Base-by-base conservation (phyloP, 2,329 filamentous ascomycete species). In the Diplodia scrobiculata region DNA sequence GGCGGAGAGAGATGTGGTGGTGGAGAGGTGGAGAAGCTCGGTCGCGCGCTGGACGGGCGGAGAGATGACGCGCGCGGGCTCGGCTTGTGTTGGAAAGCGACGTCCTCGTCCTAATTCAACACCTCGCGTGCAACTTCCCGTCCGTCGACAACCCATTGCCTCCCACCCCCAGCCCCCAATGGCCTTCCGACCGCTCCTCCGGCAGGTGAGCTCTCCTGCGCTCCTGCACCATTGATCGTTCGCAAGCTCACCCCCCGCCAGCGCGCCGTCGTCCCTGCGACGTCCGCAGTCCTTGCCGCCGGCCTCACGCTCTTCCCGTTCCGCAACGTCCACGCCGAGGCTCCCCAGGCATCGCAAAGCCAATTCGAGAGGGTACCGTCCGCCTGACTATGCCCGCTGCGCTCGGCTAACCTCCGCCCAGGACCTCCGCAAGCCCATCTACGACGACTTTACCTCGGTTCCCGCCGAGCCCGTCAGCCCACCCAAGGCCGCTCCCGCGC, bases 381-480 rank as follows among this genome's bases (percentile, higher is more conserved):
- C 29, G 32, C 53, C n/a, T 13, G 9, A 2, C 19, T 5, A n/a
- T 6, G 1, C 14, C 3, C 14, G 17, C 32, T 25, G n/a, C 13
- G 27, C n/a, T n/a, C 53, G 27, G 45, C 47, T 52, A 32, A 50
- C 13, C 47, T 19, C 17, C 36, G 36, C 64, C 62, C 62, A 71
- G 68, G 63, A 72, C 69, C 68, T 73, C 72, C 81, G 81, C 70
- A 82, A 83, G 72, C 89, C 91, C 70, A 95, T 96, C 80, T 96
- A 96, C 84, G 91, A 94, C 79, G 84, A 89, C 76, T 65, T 73
- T 51, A 74, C 78, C 67, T 65, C 76, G 70, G 70, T 74, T 73
- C 77, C 77, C 62, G 75, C 76, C 17, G 60, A 63, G 59, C 50
- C 52, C 51, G 19, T 36, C 36, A 55, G 32, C 36, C 55, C 65